These are phyloP conservation scores for Nosema muscidifuracis DNA, from an alignment of 371 early-diverging fungal genomes.

Conservation along the genomic window DNA sequence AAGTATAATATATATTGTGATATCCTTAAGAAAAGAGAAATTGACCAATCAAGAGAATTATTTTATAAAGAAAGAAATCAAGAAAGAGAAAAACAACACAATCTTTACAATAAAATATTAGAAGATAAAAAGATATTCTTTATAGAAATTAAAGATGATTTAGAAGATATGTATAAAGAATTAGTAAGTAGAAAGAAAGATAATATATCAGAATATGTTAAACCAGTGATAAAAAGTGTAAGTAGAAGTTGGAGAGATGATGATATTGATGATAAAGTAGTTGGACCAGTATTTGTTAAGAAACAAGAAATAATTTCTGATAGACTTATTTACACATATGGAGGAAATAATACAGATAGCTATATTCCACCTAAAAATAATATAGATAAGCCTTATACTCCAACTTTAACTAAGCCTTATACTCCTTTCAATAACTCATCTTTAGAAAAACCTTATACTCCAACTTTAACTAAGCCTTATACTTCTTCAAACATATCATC, in stretches of 20 bases:
- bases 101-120: not conserved
- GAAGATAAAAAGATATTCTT: not conserved
- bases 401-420: too few relatives aligned
- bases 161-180: not conserved
- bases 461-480: too few relatives aligned
- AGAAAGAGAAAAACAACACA: not conserved
- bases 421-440: too few relatives aligned
- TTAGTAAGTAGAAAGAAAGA: not conserved
- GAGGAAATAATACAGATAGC: too few relatives aligned
- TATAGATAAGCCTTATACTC: too few relatives aligned
- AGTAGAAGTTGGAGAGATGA: not conserved
- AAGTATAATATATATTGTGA: slow-evolving; percentile 4
- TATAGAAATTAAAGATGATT: not conserved
- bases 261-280: not conserved
- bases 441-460: too few relatives aligned
- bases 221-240: not conserved
- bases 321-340: not conserved
- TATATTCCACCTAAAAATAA: too few relatives aligned
- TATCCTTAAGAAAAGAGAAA: not conserved
- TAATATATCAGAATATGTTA: not conserved
- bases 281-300: not conserved
- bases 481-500: too few relatives aligned
- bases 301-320: not conserved
- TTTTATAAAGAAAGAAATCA: not conserved
- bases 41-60: not conserved